Conservation (phyloP, 2,329 filamentous ascomycete genomes). For the Lecanoromycetidae sp. region DNA sequence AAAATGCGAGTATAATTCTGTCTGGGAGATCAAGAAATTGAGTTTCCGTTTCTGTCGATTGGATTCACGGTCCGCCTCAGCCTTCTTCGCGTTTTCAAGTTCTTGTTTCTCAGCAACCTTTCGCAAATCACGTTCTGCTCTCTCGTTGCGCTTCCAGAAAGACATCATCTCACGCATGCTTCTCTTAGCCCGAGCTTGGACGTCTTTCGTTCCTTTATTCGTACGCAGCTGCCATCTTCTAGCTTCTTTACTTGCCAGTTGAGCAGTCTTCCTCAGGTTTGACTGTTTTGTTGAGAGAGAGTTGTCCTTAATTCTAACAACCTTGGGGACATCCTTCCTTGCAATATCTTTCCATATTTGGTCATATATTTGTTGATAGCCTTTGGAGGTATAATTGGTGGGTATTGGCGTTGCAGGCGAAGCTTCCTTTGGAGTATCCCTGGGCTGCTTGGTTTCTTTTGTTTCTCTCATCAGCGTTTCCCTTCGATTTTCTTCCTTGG, state of each 20-base stretch:
- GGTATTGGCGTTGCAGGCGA: slow-evolving; percentile 36
- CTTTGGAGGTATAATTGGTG: slow-evolving; percentile 69
- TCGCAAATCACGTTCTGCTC: slow-evolving; percentile 86
- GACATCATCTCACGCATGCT: slow-evolving; percentile 99
- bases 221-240: slow-evolving; percentile 94
- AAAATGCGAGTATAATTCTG: slow-evolving; percentile 97
- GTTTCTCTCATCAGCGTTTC: slow-evolving; percentile 21
- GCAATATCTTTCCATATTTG: slow-evolving; percentile 95
- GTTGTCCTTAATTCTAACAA: slow-evolving; percentile 74
- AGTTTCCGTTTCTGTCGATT: slow-evolving; percentile 97
- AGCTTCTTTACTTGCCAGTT: slow-evolving; percentile 91
- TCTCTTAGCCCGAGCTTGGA: slow-evolving; percentile 89
- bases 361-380: slow-evolving; percentile 92
- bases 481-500: slow-evolving; percentile 44
- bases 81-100: slow-evolving; percentile 89
- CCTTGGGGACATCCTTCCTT: slow-evolving; percentile 85
- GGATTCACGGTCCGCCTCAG: slow-evolving; percentile 92
- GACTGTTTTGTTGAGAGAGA: slow-evolving; percentile 79
- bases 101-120: slow-evolving; percentile 93
- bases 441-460: slow-evolving; percentile 36
- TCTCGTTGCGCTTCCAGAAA: slow-evolving; percentile 98
- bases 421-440: slow-evolving; percentile 22
- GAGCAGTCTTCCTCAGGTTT: slow-evolving; percentile 96
- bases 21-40: slow-evolving; percentile 98
- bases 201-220: slow-evolving; percentile 97